phyloP scores from a whole-genome alignment of 1,284 basidiomycete species.

The Inonotus obliquus region DNA sequence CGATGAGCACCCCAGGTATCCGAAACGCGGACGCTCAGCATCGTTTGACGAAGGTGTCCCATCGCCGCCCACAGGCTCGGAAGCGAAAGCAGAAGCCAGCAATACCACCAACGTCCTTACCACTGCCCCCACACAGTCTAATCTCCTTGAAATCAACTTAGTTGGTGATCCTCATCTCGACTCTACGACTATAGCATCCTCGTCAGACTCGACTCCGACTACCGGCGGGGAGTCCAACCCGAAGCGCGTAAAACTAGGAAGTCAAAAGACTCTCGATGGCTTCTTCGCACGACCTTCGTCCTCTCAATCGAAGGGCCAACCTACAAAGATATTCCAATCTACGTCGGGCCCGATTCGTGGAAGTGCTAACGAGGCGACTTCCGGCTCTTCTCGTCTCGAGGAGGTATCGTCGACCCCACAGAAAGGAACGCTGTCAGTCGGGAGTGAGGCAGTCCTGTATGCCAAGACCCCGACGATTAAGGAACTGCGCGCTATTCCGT shows the following conservation, averaged over 20 bases:
- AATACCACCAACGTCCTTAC: not conserved
- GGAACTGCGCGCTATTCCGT: conserved; percentile 11
- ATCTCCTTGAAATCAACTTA: not conserved
- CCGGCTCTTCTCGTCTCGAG: not conserved
- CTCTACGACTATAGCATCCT: not conserved
- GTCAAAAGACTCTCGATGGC: conserved; percentile 6
- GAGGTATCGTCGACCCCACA: not conserved
- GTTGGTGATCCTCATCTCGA: not conserved
- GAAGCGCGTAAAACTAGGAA: not conserved
- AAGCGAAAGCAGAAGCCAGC: not conserved
- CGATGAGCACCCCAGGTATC: not conserved
- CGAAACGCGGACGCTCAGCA: conserved; percentile 9
- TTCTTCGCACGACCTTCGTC: conserved; percentile 13
- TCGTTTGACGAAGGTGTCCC: conserved; percentile 2
- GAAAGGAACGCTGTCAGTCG: too few species aligned
- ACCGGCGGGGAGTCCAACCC: not conserved
- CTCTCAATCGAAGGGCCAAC: not conserved
- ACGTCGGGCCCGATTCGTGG: not conserved
- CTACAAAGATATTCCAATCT: not conserved
- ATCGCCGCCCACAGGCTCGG: not conserved
- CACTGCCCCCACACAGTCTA: not conserved
- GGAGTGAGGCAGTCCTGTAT: not conserved
- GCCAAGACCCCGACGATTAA: conserved; percentile 14
- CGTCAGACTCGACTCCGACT: not conserved
- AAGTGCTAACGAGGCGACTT: not conserved